Conservation (phyloP, 352 stramenopile genomes). For the Phytophthora lateralis region DNA sequence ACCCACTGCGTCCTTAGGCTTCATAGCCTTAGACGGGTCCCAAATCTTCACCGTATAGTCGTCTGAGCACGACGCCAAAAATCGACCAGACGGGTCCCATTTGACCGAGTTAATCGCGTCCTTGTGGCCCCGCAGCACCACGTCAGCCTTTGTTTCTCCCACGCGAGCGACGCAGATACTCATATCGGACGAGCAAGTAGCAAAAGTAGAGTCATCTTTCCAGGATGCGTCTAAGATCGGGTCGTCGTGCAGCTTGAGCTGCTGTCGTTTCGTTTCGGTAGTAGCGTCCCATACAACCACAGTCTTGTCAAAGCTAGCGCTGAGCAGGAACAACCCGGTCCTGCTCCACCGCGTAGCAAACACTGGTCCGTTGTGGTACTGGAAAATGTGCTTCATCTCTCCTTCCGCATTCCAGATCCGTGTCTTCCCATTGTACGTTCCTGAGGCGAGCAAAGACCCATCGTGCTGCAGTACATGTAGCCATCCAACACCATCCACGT, state of each 20-base stretch:
- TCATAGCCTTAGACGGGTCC: constrained; percentile 67
- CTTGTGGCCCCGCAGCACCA: constrained; percentile 92
- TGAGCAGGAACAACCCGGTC: constrained; percentile 73
- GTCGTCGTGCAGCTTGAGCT: constrained; percentile 92
- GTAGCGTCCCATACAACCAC: constrained; percentile 82
- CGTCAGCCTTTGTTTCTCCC: constrained; percentile 71
- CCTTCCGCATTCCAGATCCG: constrained; percentile 77
- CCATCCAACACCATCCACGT: constrained; percentile 13
- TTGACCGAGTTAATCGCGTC: constrained; percentile 99
- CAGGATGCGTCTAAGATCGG: constrained; percentile 92
- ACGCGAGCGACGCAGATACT: constrained; percentile 92
- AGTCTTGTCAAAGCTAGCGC: constrained; percentile 87
- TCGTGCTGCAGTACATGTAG: constrained; percentile 74
- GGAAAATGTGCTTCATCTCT: constrained; percentile 84
- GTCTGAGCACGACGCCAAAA: constrained; percentile 97
- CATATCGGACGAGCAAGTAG: constrained; percentile 95
- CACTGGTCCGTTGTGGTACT: constrained; percentile 85
- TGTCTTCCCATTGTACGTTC: constrained; percentile 95
- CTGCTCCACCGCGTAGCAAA: constrained; percentile 89
- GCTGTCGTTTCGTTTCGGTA: constrained; percentile 93
- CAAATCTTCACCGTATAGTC: constrained; percentile 98
- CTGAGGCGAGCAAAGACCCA: constrained; percentile 92
- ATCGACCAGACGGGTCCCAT: constrained; percentile 94
- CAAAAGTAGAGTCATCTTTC: constrained; percentile 95
- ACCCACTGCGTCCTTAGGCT: constrained; percentile 28